Evolutionary conservation across 352 stramenopile genomes (phyloP).

Genomic region (Phytophthora aleatoria): DNA sequence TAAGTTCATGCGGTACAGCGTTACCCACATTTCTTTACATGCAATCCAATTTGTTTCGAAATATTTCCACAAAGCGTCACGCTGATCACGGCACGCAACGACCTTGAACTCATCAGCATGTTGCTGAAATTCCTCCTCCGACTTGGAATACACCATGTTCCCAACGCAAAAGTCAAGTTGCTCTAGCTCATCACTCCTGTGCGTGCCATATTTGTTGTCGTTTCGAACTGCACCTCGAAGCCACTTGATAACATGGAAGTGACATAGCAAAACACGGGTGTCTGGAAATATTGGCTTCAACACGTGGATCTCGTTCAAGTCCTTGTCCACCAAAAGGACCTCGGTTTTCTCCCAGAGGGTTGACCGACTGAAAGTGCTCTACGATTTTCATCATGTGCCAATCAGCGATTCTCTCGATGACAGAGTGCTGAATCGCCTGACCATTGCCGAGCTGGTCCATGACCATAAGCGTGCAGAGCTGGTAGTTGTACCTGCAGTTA

Average conservation of each 20-base stretch:
- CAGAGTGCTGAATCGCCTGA: constrained; percentile 6
- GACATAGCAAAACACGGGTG: background rate
- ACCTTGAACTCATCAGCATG: constrained; percentile 7
- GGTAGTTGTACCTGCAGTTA: constrained; percentile 8
- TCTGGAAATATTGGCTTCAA: constrained; percentile 3
- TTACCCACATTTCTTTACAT: constrained; percentile 4
- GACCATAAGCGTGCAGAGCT: constrained; percentile 11
- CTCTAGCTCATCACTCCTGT: constrained; percentile 1
- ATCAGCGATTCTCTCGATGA: constrained; percentile 11
- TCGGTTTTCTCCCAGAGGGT: constrained; percentile 1
- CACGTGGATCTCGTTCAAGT: constrained; percentile 17
- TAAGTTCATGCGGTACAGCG: background rate
- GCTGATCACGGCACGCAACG: background rate
- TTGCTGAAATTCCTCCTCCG: background rate
- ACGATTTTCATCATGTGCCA: constrained; percentile 12
- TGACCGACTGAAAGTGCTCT: constrained; percentile 4
- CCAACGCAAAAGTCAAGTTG: constrained; percentile 2
- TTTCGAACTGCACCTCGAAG: background rate
- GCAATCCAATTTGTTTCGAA: constrained; percentile 1
- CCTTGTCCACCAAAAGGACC: constrained; percentile 14
- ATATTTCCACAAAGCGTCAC: background rate
- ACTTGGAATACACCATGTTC: constrained; percentile 8
- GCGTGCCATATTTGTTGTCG: constrained; percentile 9
- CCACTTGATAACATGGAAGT: constrained; percentile 15
- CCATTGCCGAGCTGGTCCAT: constrained; percentile 15